Evolutionary conservation across 176 grass and related monocot species (phyloP).

Genomic region (Bonia amplexicaulis): DNA sequence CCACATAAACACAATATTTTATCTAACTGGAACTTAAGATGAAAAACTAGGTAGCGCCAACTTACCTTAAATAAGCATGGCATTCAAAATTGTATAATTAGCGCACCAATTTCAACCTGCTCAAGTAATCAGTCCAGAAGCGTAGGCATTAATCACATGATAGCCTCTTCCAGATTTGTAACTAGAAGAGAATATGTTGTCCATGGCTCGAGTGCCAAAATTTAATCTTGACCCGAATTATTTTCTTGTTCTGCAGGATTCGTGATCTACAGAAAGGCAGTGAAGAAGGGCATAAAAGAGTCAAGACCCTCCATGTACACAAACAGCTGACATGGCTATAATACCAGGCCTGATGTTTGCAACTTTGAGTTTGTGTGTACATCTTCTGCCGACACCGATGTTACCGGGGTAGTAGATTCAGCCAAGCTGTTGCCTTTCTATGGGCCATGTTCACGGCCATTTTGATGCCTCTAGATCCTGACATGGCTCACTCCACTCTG

Average conservation of each 20-base stretch:
- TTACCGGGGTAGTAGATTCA: not conserved
- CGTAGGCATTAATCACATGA: not conserved
- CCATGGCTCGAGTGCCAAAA: not conserved
- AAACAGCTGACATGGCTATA: not conserved
- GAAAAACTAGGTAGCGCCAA: not conserved
- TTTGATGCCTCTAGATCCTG: slow-evolving; percentile 25
- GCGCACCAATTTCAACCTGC: not conserved
- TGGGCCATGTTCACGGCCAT: slow-evolving; percentile 27
- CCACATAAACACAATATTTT: not conserved
- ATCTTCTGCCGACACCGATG: not conserved
- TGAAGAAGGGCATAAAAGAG: not conserved
- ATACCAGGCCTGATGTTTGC: not conserved
- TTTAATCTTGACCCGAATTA: not conserved
- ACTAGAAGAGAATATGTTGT: not conserved
- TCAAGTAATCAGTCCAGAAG: not conserved
- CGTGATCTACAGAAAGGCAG: slow-evolving; percentile 18
- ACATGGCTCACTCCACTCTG: slow-evolving; percentile 26
- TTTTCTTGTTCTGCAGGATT: slow-evolving; percentile 27
- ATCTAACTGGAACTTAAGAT: not conserved
- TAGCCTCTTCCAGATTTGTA: not conserved
- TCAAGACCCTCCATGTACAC: not conserved
- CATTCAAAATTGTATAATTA: not conserved
- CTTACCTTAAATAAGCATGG: not conserved
- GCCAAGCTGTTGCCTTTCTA: not conserved
- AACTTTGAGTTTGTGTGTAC: not conserved